These are phyloP conservation scores for Colletotrichum brevisporum DNA, from an alignment of 2,329 filamentous ascomycete genomes.

Conservation along the genomic window DNA sequence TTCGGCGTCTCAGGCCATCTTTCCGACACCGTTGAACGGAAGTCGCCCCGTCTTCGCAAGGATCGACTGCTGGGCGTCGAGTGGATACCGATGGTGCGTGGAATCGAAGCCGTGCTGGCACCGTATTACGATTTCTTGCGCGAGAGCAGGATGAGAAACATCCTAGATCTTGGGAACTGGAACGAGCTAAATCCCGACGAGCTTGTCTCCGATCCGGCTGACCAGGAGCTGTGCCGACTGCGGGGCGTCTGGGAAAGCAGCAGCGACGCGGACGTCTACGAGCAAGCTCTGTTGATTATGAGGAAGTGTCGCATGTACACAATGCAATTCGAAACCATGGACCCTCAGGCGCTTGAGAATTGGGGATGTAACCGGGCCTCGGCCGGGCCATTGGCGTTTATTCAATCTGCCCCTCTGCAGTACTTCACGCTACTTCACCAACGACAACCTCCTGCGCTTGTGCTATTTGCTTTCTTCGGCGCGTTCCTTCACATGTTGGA, in stretches of 20 bases:
- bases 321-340: constrained; percentile 40
- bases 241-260: constrained; percentile 28
- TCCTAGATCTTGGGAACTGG: constrained; percentile 42
- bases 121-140: constrained; percentile 29
- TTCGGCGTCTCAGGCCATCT: constrained; percentile 25
- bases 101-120: constrained; percentile 38
- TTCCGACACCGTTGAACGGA: not conserved
- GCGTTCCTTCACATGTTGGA: constrained; percentile 34
- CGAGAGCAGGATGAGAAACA: constrained; percentile 12
- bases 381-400: constrained; percentile 41
- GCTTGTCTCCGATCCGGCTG: not conserved
- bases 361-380: constrained; percentile 42
- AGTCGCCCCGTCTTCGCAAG: constrained; percentile 7
- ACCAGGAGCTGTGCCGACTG: constrained; percentile 27
- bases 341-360: not conserved
- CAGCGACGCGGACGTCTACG: constrained; percentile 34
- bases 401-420: constrained; percentile 38
- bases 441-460: constrained; percentile 41
- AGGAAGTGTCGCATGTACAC: constrained; percentile 39
- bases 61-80: constrained; percentile 41
- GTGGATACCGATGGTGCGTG: constrained; percentile 43
- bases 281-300: constrained; percentile 29
- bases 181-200: constrained; percentile 34
- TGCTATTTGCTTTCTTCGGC: constrained; percentile 43
- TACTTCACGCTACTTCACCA: constrained; percentile 44